Conservation (phyloP, 2,329 filamentous ascomycete species). For the Rutstroemia sydowiana region DNA sequence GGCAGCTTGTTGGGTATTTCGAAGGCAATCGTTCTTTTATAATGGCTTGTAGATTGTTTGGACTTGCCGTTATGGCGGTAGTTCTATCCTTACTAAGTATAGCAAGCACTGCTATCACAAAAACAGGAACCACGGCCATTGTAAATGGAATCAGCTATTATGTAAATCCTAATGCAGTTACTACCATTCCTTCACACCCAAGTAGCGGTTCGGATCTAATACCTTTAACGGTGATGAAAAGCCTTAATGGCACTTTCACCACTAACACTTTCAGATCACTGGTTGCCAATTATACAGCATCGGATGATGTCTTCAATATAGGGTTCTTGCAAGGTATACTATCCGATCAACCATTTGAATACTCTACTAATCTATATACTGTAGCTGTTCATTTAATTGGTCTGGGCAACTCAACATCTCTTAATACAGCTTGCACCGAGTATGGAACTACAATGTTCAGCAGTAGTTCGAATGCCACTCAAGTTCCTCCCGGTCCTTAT, state of each 20-base stretch:
- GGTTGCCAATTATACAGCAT: slow-evolving; percentile 19
- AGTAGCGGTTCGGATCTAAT: slow-evolving; percentile 17
- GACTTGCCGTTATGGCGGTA: background rate
- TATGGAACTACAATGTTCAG: slow-evolving; percentile 21
- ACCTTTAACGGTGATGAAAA: slow-evolving; percentile 24
- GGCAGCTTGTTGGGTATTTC: background rate
- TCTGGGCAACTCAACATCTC: slow-evolving; percentile 4
- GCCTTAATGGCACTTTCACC: slow-evolving; percentile 15
- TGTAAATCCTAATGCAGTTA: slow-evolving; percentile 20
- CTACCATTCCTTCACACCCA: slow-evolving; percentile 16
- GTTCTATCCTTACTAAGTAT: slow-evolving; percentile 1
- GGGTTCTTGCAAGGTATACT: slow-evolving; percentile 24
- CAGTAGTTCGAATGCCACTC: slow-evolving; percentile 10
- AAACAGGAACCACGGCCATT: slow-evolving; percentile 5
- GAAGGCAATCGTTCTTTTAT: too few species aligned
- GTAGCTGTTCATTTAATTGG: slow-evolving; percentile 8
- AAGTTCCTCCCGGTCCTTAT: slow-evolving; percentile 41
- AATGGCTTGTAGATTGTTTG: slow-evolving; percentile 6
- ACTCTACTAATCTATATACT: background rate
- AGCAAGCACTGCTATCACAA: slow-evolving; percentile 7
- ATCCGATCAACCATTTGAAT: too few species aligned
- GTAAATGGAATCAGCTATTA: slow-evolving; percentile 31
- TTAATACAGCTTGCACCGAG: slow-evolving; percentile 12
- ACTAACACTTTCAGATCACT: slow-evolving; percentile 14
- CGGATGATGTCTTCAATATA: slow-evolving; percentile 25